Conservation (phyloP, 345 rosid genomes). For the Lepidium africanum region DNA sequence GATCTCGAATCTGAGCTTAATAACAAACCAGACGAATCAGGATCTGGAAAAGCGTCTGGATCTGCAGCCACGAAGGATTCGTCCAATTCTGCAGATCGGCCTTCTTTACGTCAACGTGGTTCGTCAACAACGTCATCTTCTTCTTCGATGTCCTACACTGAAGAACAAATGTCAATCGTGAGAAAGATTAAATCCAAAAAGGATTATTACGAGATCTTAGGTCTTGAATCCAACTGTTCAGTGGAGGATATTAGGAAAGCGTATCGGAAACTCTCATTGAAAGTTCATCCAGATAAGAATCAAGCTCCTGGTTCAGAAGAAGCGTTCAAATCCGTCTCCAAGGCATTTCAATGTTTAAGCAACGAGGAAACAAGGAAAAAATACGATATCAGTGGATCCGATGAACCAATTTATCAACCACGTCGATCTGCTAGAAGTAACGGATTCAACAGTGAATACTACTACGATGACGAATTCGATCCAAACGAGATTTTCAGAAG, state of each 20-base stretch:
- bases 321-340: constrained; percentile 75
- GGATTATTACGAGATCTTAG: constrained; percentile 79
- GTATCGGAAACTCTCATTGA: constrained; percentile 74
- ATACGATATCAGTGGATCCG: constrained; percentile 71
- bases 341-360: constrained; percentile 91
- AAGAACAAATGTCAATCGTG: constrained; percentile 72
- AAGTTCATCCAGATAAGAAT: constrained; percentile 95
- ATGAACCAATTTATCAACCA: constrained; percentile 54
- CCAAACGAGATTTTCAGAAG: constrained; percentile 91
- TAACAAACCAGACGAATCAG: constrained; percentile 21
- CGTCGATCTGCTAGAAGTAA: constrained; percentile 38
- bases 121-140: constrained; percentile 32
- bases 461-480: constrained; percentile 68
- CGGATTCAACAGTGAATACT: constrained; percentile 44
- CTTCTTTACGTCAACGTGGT: constrained; percentile 53
- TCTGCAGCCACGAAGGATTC: constrained; percentile 23
- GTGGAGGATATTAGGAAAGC: constrained; percentile 85
- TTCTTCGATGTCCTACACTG: constrained; percentile 41
- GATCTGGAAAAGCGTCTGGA: constrained; percentile 5
- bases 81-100: constrained; percentile 30
- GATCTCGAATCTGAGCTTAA: constrained; percentile 48
- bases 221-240: constrained; percentile 54
- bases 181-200: constrained; percentile 71
- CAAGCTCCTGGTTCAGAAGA: constrained; percentile 94
- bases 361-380: constrained; percentile 55